Evolutionary conservation across 805 yeast genomes (phyloP).

Genomic region (Monosporozyma servazzii): DNA sequence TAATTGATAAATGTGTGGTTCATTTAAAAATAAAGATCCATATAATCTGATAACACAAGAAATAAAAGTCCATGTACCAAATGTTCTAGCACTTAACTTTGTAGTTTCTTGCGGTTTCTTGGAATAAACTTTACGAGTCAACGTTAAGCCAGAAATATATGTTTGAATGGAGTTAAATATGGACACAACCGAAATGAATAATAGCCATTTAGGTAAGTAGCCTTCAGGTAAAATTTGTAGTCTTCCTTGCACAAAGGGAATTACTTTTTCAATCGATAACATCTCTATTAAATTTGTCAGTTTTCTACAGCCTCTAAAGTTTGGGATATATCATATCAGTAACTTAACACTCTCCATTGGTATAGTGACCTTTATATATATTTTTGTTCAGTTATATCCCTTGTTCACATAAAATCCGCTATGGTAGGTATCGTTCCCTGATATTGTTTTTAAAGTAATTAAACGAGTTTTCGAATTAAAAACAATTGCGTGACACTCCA

Average conservation of each 20-base stretch:
- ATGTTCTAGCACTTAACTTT: constrained; percentile 81
- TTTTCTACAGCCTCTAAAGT: background rate
- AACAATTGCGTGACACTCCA: background rate
- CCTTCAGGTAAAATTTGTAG: constrained; percentile 37
- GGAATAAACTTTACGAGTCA: constrained; percentile 76
- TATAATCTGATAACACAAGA: constrained; percentile 77
- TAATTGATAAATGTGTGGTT: constrained; percentile 65
- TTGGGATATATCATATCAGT: background rate
- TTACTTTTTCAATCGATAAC: constrained; percentile 28
- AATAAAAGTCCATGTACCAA: constrained; percentile 95
- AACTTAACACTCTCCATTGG: background rate
- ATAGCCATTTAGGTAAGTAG: constrained; percentile 64
- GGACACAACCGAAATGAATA: constrained; percentile 82
- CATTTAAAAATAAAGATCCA: constrained; percentile 70
- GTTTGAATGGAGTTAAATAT: constrained; percentile 84
- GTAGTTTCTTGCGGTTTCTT: constrained; percentile 52
- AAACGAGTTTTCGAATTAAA: background rate
- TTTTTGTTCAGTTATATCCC: background rate
- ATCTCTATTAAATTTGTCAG: constrained; percentile 8
- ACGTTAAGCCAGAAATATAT: constrained; percentile 60
- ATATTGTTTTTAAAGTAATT: background rate
- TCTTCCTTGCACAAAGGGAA: constrained; percentile 23
- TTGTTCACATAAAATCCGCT: background rate
- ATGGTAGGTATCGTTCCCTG: background rate
- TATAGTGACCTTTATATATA: background rate